A percentile compares a stretch with the other conserved stretches of the same genome.
These are phyloP conservation scores for Didymella lethalis DNA, from an alignment of 2,329 filamentous ascomycete species.

Conservation along the genomic window DNA sequence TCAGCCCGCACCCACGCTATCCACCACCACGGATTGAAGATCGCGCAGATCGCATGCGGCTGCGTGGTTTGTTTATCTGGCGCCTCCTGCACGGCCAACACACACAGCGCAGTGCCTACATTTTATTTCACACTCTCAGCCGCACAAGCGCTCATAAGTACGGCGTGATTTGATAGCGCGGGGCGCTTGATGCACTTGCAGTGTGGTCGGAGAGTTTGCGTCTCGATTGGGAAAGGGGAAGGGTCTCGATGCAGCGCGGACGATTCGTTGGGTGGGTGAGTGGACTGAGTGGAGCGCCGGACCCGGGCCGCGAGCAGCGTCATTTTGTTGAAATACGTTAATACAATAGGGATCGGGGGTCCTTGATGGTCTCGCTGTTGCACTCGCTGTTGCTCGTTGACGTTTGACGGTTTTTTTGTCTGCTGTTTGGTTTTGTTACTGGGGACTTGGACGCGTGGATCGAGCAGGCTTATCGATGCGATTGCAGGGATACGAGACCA, in stretches of 20 bases:
- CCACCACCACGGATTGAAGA: slow-evolving; percentile 1
- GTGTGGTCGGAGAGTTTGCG: slow-evolving; percentile 20
- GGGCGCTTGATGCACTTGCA: slow-evolving; percentile 15
- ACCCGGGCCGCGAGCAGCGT: slow-evolving; percentile 12
- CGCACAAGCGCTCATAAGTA: neutral
- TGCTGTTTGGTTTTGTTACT: neutral
- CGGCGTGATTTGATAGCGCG: slow-evolving; percentile 12
- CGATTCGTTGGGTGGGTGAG: slow-evolving; percentile 4
- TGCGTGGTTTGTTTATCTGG: slow-evolving; percentile 18
- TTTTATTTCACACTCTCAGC: neutral
- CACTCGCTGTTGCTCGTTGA: slow-evolving; percentile 11
- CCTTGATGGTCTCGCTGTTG: neutral
- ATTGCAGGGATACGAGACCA: slow-evolving; percentile 16
- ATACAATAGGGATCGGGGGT: too few relatives aligned
- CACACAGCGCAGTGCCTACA: neutral
- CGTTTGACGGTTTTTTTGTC: slow-evolving; percentile 1
- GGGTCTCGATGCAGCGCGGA: slow-evolving; percentile 17
- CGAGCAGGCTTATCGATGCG: slow-evolving; percentile 20
- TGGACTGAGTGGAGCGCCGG: neutral
- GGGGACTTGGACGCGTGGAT: neutral
- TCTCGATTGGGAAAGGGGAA: slow-evolving; percentile 21
- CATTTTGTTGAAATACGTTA: slow-evolving; percentile 23
- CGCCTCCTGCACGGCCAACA: neutral
- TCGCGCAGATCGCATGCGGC: neutral
- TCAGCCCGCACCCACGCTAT: slow-evolving; percentile 1